Conservation (phyloP, 2,329 filamentous ascomycete genomes). For the Cladorrhinum sp. region DNA sequence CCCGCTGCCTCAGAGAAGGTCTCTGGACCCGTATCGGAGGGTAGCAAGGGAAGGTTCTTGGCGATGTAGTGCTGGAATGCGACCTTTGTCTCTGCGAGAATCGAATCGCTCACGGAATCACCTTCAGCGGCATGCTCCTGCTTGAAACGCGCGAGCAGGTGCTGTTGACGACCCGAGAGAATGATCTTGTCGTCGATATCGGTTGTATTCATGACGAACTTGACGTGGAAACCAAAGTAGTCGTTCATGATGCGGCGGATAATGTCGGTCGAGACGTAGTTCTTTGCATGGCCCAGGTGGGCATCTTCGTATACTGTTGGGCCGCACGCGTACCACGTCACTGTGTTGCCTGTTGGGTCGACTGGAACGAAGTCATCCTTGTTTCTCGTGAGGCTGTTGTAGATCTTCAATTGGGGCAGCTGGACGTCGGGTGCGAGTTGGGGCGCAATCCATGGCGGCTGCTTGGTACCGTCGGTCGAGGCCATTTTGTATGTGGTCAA, state of each 20-base stretch:
- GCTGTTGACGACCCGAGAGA: conserved; percentile 28
- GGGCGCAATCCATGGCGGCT: conserved; percentile 19
- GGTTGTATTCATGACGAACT: conserved; percentile 77
- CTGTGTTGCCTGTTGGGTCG: conserved; percentile 7
- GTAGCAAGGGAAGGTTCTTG: conserved; percentile 27
- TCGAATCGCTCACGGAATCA: conserved; percentile 17
- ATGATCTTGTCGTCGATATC: conserved; percentile 62
- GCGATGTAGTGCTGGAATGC: conserved; percentile 27
- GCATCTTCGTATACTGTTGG: conserved; percentile 64
- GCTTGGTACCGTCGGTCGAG: conserved; percentile 18
- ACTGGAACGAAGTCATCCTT: conserved; percentile 62
- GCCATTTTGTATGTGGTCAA: too few species aligned
- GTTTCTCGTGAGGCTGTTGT: conserved; percentile 62
- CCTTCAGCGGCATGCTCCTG: conserved; percentile 20
- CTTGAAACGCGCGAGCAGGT: conserved; percentile 26
- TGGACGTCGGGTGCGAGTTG: conserved; percentile 9
- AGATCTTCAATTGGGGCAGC: conserved; percentile 49
- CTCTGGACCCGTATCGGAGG: conserved; percentile 7
- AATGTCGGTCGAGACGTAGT: conserved; percentile 76
- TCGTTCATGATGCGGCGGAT: conserved; percentile 66
- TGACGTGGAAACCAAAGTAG: conserved; percentile 68
- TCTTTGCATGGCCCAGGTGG: conserved; percentile 71
- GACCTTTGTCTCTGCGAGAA: conserved; percentile 19
- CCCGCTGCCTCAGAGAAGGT: conserved; percentile 22
- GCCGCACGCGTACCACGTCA: conserved; percentile 24